phyloP scores from a whole-genome alignment of 495 filamentous ascomycete genomes.

The Penicillium robsamsonii region DNA sequence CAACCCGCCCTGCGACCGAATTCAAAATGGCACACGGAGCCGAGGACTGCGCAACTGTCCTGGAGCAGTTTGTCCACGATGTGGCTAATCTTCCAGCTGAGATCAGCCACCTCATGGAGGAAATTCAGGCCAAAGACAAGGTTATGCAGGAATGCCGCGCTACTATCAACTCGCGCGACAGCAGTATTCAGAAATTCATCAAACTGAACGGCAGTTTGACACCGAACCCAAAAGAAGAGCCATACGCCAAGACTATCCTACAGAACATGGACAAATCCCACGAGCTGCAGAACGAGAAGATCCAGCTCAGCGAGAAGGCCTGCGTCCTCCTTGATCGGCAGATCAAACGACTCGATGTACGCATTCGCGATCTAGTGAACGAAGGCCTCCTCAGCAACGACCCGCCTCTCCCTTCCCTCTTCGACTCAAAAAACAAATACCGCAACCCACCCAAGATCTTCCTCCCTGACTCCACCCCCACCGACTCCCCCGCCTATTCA shows the following conservation, averaged over 20 bases:
- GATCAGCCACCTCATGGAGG: conserved; percentile 88
- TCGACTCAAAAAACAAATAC: conserved; percentile 59
- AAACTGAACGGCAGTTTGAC: conserved; percentile 76
- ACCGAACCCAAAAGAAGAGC: conserved; percentile 83
- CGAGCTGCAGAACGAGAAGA: conserved; percentile 82
- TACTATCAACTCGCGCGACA: conserved; percentile 74
- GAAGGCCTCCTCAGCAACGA: conserved; percentile 76
- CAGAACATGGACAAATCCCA: conserved; percentile 70
- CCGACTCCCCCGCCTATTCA: conserved; percentile 38
- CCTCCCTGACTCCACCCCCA: conserved; percentile 44
- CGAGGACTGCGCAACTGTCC: conserved; percentile 82
- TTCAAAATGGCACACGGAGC: conserved; percentile 38
- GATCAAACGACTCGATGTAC: conserved; percentile 78
- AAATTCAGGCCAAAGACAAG: conserved; percentile 88
- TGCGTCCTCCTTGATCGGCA: conserved; percentile 81
- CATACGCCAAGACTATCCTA: conserved; percentile 64
- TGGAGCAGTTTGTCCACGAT: conserved; percentile 91
- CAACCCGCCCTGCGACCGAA: conserved; percentile 5
- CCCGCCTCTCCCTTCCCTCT: conserved; percentile 74
- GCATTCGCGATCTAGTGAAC: conserved; percentile 79
- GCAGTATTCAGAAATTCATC: conserved; percentile 85
- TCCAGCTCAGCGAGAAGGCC: conserved; percentile 74
- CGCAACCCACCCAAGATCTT: conserved; percentile 54
- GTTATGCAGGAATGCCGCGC: conserved; percentile 69
- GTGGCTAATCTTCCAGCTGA: conserved; percentile 88